phyloP scores from a whole-genome alignment of 306 rosid genomes.

The Cajanus cajan region DNA sequence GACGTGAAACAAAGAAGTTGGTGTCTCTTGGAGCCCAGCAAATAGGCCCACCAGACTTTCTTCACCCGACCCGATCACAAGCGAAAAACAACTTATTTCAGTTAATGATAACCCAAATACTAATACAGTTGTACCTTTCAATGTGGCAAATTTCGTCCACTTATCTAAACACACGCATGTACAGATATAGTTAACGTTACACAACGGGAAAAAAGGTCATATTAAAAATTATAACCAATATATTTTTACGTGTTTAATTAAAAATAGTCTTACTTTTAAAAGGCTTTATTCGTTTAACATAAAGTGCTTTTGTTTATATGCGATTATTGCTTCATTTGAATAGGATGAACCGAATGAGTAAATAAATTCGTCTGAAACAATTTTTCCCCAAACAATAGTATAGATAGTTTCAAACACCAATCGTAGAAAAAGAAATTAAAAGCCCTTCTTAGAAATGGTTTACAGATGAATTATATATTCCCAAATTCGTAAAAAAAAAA shows the following conservation, averaged over 20 bases:
- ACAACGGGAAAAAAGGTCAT: neutral
- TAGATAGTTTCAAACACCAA: too few relatives aligned
- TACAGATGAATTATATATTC: too few relatives aligned
- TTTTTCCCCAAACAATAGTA: neutral
- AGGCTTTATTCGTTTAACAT: neutral
- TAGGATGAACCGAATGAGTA: neutral
- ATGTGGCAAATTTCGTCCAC: constrained; percentile 1
- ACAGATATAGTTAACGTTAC: neutral
- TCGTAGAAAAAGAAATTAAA: too few relatives aligned
- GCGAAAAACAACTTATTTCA: neutral
- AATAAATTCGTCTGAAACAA: neutral
- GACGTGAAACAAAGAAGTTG: neutral
- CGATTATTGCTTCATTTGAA: neutral
- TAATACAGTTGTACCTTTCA: neutral
- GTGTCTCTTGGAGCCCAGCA: neutral
- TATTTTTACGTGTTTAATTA: neutral
- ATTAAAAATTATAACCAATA: neutral
- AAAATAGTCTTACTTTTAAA: neutral
- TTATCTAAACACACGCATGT: neutral
- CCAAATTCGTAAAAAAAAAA: too few relatives aligned
- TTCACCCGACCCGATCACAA: neutral
- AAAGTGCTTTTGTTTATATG: neutral
- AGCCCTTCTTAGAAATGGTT: too few relatives aligned
- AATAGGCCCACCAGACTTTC: neutral
- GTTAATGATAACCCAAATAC: neutral